Evolutionary conservation across 1,284 basidiomycete species (phyloP).

Genomic region (Trichosporon inkin): DNA sequence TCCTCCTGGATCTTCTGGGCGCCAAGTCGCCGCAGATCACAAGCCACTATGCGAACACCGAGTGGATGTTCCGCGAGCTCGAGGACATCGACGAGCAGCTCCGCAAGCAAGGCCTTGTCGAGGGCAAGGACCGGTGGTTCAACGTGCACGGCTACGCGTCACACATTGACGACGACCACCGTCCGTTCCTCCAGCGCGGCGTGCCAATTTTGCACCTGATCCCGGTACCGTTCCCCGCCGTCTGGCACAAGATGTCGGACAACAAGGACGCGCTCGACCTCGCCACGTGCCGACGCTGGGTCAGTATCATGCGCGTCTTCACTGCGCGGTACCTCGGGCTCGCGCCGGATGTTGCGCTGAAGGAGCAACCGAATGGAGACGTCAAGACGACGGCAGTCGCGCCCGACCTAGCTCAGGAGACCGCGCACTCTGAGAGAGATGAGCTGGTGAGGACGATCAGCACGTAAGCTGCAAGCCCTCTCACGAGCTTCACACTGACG

Average conservation of each 20-base stretch:
- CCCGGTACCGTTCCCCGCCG: conserved; percentile 77
- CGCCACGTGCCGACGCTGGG: conserved; percentile 83
- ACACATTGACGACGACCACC: conserved; percentile 83
- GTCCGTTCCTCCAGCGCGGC: conserved; percentile 79
- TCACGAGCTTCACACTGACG: not conserved
- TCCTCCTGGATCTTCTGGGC: conserved; percentile 85
- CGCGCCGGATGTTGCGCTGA: conserved; percentile 22
- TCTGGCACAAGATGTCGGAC: conserved; percentile 86
- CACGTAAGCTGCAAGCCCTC: not conserved
- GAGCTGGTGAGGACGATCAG: conserved; percentile 6
- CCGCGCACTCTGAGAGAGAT: not conserved
- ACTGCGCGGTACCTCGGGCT: conserved; percentile 85
- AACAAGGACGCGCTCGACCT: conserved; percentile 80
- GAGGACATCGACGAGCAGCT: conserved; percentile 64
- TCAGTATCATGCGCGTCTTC: conserved; percentile 79
- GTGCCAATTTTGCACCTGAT: conserved; percentile 91
- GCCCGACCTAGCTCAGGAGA: not conserved
- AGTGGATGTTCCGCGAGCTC: conserved; percentile 81
- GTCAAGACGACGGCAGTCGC: not conserved
- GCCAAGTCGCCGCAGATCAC: conserved; percentile 65
- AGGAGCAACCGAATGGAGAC: not conserved
- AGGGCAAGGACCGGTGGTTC: conserved; percentile 45
- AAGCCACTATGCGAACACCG: conserved; percentile 80
- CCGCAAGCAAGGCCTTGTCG: conserved; percentile 30
- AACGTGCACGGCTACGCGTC: conserved; percentile 52